Evolutionary conservation across 352 stramenopile genomes (phyloP).

Genomic region (Phytophthora melonis): DNA sequence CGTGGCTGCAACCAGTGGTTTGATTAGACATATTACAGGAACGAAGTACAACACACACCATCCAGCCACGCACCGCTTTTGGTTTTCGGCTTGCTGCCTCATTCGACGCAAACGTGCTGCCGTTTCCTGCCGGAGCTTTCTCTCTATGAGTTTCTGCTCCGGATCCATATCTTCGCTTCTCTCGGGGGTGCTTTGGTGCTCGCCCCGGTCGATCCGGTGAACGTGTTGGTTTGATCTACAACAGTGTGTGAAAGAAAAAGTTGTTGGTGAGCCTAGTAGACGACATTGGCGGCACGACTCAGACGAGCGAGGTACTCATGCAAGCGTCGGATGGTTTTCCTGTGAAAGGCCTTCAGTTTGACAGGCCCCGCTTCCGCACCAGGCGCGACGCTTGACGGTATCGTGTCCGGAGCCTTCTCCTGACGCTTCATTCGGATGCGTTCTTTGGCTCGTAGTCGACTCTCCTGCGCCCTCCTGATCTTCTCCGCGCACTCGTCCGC

Average conservation of each 20-base stretch:
- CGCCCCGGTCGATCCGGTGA: not conserved
- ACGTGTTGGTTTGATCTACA: conserved; percentile 19
- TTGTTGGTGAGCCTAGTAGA: conserved; percentile 1
- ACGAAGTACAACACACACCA: not conserved
- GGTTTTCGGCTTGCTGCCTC: conserved; percentile 47
- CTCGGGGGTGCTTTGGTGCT: conserved; percentile 2
- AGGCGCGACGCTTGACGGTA: not conserved
- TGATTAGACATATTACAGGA: not conserved
- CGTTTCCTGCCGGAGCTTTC: conserved; percentile 63
- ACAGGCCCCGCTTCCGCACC: not conserved
- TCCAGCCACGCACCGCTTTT: conserved; percentile 44
- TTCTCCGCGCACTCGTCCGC: conserved; percentile 45
- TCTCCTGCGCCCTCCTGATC: conserved; percentile 45
- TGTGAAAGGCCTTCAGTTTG: conserved; percentile 16
- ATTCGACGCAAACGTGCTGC: conserved; percentile 54
- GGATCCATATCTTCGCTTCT: conserved; percentile 36
- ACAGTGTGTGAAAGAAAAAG: not conserved
- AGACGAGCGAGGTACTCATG: conserved; percentile 16
- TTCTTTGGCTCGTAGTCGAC: conserved; percentile 55
- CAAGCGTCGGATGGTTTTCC: conserved; percentile 13
- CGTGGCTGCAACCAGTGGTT: conserved; percentile 39
- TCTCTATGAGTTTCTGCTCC: conserved; percentile 46
- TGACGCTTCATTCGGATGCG: conserved; percentile 47
- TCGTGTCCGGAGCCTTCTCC: conserved; percentile 14
- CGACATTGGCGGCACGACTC: not conserved